Evolutionary conservation across 1,284 basidiomycete genomes (phyloP).

Genomic region (Phlebopus sp.): DNA sequence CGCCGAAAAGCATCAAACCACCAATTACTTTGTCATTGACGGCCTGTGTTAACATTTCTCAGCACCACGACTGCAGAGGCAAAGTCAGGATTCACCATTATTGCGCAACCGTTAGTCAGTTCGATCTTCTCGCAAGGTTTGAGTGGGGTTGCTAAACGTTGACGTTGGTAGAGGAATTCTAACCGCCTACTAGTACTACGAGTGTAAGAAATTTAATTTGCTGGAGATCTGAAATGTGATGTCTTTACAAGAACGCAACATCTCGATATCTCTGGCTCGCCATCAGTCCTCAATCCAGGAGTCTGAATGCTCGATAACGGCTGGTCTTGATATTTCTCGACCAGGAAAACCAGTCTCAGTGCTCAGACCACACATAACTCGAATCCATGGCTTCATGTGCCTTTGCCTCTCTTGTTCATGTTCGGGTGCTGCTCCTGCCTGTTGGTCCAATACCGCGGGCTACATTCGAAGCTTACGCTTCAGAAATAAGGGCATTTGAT

Average conservation of each 20-base stretch:
- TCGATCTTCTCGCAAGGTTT: no score
- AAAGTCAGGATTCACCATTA: conserved; percentile 27
- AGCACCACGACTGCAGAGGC: not conserved
- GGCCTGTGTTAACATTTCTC: conserved; percentile 46
- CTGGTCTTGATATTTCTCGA: conserved; percentile 1
- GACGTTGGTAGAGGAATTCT: not conserved
- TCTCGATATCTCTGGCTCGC: no score
- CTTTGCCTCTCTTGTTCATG: conserved; percentile 77
- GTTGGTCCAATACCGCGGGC: conserved; percentile 65
- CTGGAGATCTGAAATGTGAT: no score
- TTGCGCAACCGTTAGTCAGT: conserved; percentile 8
- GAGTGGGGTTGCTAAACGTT: not conserved
- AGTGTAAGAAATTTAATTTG: no score
- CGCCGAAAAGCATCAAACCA: conserved; percentile 74
- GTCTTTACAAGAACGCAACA: no score
- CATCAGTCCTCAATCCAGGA: not conserved
- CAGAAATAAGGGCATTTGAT: conserved; percentile 69
- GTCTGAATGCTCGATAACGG: conserved; percentile 1
- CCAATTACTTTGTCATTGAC: conserved; percentile 81
- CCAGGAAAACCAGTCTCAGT: conserved; percentile 5
- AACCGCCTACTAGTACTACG: no score
- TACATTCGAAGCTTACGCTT: conserved; percentile 66
- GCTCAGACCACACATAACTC: conserved; percentile 1
- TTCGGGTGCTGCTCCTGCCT: conserved; percentile 75
- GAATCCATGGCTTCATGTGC: conserved; percentile 40